phyloP scores from a whole-genome alignment of 169 alveolate species.

The Amoebophrya sp. region DNA sequence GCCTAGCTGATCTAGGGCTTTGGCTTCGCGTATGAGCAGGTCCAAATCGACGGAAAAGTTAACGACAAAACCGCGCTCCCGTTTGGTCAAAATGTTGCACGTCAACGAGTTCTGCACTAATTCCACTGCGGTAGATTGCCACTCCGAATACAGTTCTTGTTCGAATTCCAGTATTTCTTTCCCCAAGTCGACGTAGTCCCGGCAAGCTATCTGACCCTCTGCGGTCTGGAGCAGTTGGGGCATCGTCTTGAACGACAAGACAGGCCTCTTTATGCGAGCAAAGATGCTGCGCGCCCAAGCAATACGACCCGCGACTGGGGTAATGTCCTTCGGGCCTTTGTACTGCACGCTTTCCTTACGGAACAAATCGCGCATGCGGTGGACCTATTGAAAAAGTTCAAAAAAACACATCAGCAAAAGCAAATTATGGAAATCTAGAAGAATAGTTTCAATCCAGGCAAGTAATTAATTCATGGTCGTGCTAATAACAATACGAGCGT shows the following conservation, averaged over 20 bases:
- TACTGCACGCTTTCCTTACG: constrained; percentile 58
- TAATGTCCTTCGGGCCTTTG: constrained; percentile 66
- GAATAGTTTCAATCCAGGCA: too few species aligned
- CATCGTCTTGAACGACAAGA: constrained; percentile 71
- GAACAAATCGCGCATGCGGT: constrained; percentile 45
- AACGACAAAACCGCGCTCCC: constrained; percentile 57
- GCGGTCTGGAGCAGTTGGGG: constrained; percentile 62
- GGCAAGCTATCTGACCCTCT: constrained; percentile 57
- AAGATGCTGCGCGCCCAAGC: constrained; percentile 81
- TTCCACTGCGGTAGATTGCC: constrained; percentile 34
- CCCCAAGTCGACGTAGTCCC: constrained; percentile 63
- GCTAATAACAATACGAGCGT: too few species aligned
- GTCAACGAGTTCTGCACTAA: constrained; percentile 22
- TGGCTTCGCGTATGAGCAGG: constrained; percentile 80
- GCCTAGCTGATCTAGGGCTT: constrained; percentile 76
- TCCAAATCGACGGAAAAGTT: constrained; percentile 74
- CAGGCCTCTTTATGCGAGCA: constrained; percentile 78
- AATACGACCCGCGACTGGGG: constrained; percentile 73
- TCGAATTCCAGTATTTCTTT: constrained; percentile 63
- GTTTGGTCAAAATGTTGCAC: constrained; percentile 40
- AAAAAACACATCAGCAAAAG: too few species aligned
- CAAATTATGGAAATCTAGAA: too few species aligned
- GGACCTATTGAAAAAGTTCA: constrained; percentile 39
- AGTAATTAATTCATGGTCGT: too few species aligned
- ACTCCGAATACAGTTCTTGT: constrained; percentile 58